Evolutionary conservation across 768 basidiomycete species (phyloP).

Genomic region (Hygrocybe coccinea): DNA sequence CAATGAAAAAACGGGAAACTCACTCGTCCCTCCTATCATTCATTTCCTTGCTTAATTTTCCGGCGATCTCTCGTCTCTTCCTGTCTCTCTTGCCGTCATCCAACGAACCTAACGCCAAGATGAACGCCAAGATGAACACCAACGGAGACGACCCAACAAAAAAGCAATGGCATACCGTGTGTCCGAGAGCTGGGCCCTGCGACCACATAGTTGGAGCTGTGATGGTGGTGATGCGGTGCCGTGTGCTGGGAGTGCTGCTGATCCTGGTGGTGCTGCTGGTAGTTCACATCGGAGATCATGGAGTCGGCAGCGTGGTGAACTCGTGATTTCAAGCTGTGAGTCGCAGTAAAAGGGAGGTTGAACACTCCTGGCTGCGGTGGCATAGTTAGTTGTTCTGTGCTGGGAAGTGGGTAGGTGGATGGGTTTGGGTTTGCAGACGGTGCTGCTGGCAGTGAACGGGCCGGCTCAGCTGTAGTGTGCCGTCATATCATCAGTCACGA

Average conservation of each 20-base stretch:
- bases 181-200: constrained; percentile 41
- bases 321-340: constrained; percentile 11
- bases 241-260: constrained; percentile 28
- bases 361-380: constrained; percentile 71
- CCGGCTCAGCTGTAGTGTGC: too few relatives aligned
- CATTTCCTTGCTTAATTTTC: constrained; percentile 68
- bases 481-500: too few relatives aligned
- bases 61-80: constrained; percentile 63
- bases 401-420: not conserved
- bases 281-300: constrained; percentile 24
- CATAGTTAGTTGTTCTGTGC: constrained; percentile 31
- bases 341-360: constrained; percentile 51
- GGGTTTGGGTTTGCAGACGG: not conserved
- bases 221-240: constrained; percentile 6
- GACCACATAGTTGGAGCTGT: constrained; percentile 5
- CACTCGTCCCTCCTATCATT: constrained; percentile 73
- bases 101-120: constrained; percentile 17
- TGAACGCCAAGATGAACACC: constrained; percentile 4
- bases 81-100: constrained; percentile 56
- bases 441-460: too few relatives aligned
- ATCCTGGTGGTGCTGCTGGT: constrained; percentile 34
- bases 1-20: constrained; percentile 23
- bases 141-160: not conserved
- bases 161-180: constrained; percentile 32
- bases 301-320: constrained; percentile 35